Conservation (phyloP, 192 early-diverging fungal genomes). For the Chytriomyces sp. region DNA sequence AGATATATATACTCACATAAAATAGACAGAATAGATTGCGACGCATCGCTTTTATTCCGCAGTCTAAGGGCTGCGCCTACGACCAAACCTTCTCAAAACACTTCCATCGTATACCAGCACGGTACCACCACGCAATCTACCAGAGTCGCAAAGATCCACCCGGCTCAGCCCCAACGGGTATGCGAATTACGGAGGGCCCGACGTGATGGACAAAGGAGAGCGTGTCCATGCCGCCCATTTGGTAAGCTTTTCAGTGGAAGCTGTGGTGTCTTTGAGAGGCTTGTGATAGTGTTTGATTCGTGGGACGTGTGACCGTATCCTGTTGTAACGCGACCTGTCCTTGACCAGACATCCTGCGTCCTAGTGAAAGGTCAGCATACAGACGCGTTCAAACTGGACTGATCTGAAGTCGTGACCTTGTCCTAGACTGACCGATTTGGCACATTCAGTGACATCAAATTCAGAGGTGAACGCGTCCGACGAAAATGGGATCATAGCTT, state of each 20-base stretch:
- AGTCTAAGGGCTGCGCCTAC: no score
- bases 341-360: not conserved
- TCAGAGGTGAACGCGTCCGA: not conserved
- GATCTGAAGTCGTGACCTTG: not conserved
- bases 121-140: not conserved
- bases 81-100: no score
- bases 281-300: no score
- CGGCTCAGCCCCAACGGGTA: not conserved
- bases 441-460: not conserved
- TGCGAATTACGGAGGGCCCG: not conserved
- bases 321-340: not conserved
- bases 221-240: not conserved
- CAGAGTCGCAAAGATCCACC: not conserved
- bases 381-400: not conserved
- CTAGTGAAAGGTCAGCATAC: not conserved
- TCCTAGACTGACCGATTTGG: not conserved
- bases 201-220: not conserved
- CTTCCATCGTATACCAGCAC: constrained; percentile 6
- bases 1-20: no score
- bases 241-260: not conserved
- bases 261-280: not conserved
- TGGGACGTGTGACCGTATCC: no score
- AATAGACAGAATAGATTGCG: no score
- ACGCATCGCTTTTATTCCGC: no score
- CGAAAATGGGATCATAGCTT: not conserved